Conservation (phyloP, 768 basidiomycete species). For the Tylopilus rubrobrunneus region DNA sequence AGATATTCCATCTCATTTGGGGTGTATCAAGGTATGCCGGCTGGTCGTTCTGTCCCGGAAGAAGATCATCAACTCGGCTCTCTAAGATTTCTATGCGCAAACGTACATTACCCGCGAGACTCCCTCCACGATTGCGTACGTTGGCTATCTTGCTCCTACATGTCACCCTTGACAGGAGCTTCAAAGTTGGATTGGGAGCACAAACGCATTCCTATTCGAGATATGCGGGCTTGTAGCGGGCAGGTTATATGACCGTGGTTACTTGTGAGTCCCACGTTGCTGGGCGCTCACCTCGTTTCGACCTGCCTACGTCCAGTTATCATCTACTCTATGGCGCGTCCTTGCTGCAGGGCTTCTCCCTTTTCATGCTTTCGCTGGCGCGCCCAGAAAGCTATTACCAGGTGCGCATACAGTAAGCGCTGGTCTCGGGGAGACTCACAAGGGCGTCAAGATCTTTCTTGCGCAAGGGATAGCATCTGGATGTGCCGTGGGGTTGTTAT, state of each 20-base stretch:
- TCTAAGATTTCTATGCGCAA: conserved; percentile 37
- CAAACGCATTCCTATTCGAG: conserved; percentile 45
- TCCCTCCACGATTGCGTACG: conserved; percentile 39
- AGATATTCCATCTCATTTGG: conserved; percentile 40
- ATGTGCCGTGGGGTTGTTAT: conserved; percentile 45
- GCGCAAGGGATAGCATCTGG: conserved; percentile 49
- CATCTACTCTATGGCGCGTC: conserved; percentile 28
- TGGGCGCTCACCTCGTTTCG: background rate
- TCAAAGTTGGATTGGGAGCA: conserved; percentile 44
- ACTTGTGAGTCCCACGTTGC: conserved; percentile 36
- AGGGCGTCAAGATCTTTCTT: conserved; percentile 42
- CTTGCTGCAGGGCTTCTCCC: conserved; percentile 28
- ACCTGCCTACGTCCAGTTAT: conserved; percentile 14
- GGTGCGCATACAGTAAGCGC: conserved; percentile 19
- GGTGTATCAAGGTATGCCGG: conserved; percentile 38
- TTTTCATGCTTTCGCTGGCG: conserved; percentile 46
- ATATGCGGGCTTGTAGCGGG: conserved; percentile 44
- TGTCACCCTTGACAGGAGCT: background rate
- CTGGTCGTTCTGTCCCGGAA: background rate
- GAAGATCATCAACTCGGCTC: background rate
- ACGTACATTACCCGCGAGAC: conserved; percentile 35
- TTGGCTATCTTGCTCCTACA: background rate
- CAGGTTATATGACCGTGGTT: conserved; percentile 48
- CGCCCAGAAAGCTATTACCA: conserved; percentile 42
- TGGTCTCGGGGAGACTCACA: background rate